A percentile compares a stretch with the other conserved stretches of the same genome.
phyloP scores from a whole-genome alignment of 768 basidiomycete genomes.

The Rhodotorula toruloides region DNA sequence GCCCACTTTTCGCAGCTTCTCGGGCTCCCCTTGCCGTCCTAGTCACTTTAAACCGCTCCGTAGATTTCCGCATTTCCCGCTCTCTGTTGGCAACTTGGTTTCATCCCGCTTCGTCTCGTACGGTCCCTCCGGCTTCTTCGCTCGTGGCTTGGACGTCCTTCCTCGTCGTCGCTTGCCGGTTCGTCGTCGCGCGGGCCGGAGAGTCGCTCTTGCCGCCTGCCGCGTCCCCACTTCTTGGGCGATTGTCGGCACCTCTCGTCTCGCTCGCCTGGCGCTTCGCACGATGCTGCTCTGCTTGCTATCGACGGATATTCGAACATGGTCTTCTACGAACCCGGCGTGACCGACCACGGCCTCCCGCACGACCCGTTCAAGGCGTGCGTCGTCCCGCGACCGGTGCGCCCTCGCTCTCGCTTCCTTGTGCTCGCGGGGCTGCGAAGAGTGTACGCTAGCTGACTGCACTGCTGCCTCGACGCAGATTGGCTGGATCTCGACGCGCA shows the following conservation, averaged over 20 bases:
- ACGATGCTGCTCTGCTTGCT: no score
- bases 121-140: background rate
- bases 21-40: background rate
- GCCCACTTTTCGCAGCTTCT: background rate
- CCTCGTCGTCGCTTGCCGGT: no score
- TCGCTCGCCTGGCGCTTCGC: no score
- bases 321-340: constrained; percentile 19
- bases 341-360: constrained; percentile 4
- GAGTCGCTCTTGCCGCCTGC: no score
- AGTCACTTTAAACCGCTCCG: no score
- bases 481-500: constrained; percentile 21
- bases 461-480: background rate
- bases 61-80: no score
- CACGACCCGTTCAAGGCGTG: constrained; percentile 22
- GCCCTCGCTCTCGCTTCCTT: background rate
- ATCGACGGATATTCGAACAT: constrained; percentile 37
- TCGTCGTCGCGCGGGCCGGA: no score
- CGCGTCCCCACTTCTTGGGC: no score
- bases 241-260: no score
- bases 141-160: background rate
- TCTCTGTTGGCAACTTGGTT: no score
- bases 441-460: background rate
- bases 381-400: constrained; percentile 12
- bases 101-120: no score
- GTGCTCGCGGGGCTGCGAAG: no score